phyloP scores from a whole-genome alignment of 2,329 filamentous ascomycete species.

The Huntiella decipiens region DNA sequence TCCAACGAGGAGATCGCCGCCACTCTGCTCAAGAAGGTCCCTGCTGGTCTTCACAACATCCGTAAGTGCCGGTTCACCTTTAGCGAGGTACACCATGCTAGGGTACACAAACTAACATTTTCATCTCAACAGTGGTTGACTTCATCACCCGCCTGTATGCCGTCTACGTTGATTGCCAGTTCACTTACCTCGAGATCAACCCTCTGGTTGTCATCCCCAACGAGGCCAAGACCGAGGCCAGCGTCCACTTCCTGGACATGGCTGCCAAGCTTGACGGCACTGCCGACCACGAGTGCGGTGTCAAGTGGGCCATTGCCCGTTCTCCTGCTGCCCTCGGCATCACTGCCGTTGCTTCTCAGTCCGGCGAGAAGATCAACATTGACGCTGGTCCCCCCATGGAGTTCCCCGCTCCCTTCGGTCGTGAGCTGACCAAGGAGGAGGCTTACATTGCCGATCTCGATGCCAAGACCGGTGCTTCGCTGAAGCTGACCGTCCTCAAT shows the following conservation, averaged over 20 bases:
- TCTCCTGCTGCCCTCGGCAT: conserved; percentile 77
- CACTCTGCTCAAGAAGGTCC: conserved; percentile 77
- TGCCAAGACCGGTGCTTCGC: conserved; percentile 95
- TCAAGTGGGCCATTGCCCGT: conserved; percentile 95
- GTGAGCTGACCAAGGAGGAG: conserved; percentile 97
- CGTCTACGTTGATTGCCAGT: conserved; percentile 98
- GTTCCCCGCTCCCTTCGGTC: conserved; percentile 96
- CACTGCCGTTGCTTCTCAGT: conserved; percentile 41
- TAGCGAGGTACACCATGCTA: background rate
- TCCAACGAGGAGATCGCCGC: conserved; percentile 86
- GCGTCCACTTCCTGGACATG: conserved; percentile 94
- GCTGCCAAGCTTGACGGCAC: conserved; percentile 98
- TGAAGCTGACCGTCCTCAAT: conserved; percentile 96
- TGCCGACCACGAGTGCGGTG: conserved; percentile 96
- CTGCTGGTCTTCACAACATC: conserved; percentile 89
- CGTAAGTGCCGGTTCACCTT: conserved; percentile 15
- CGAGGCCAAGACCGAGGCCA: conserved; percentile 72
- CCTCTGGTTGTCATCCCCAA: conserved; percentile 96
- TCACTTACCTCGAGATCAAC: conserved; percentile 99
- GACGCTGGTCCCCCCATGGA: conserved; percentile 96
- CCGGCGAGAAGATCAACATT: conserved; percentile 64
- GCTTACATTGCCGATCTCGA: conserved; percentile 98
- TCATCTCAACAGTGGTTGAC: conserved; percentile 48
- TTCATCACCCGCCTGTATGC: conserved; percentile 97
- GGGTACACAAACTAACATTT: background rate